phyloP scores from a whole-genome alignment of 2,329 filamentous ascomycete species.

The Monosporascus cannonballus region DNA sequence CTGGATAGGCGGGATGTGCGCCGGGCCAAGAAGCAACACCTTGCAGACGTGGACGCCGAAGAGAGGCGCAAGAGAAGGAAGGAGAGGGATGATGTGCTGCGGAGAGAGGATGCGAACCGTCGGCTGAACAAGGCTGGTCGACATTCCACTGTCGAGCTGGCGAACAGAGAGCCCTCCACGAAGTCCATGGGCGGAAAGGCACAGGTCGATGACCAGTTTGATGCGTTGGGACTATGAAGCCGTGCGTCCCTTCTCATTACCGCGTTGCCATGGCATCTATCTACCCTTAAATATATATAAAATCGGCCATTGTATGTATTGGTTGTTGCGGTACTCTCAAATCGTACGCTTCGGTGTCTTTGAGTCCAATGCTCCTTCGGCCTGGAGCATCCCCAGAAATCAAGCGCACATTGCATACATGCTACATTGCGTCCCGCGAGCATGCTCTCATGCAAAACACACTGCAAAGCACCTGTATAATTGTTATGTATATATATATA shows the following conservation, averaged over 20 bases:
- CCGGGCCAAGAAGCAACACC: conserved; percentile 42
- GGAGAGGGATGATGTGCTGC: conserved; percentile 7
- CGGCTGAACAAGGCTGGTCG: neutral
- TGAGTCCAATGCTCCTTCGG: no score
- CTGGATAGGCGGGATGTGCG: conserved; percentile 43
- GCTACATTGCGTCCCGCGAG: no score
- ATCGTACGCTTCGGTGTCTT: no score
- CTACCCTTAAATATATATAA: no score
- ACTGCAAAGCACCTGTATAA: neutral
- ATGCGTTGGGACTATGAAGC: conserved; percentile 27
- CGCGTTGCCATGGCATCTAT: no score
- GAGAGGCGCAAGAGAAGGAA: conserved; percentile 16
- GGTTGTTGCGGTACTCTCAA: no score
- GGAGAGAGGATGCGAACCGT: neutral
- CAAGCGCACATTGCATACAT: no score
- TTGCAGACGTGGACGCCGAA: conserved; percentile 22
- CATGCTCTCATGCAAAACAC: no score
- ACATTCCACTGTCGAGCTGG: conserved; percentile 2
- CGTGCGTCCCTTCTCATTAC: no score
- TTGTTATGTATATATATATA: neutral
- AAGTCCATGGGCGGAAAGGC: conserved; percentile 8
- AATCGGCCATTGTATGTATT: no score
- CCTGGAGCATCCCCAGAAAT: no score
- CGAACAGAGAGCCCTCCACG: conserved; percentile 12
- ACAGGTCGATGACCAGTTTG: conserved; percentile 21